Conservation (phyloP, 2,329 filamentous ascomycete genomes). For the Pseudofabraea citricarpa region DNA sequence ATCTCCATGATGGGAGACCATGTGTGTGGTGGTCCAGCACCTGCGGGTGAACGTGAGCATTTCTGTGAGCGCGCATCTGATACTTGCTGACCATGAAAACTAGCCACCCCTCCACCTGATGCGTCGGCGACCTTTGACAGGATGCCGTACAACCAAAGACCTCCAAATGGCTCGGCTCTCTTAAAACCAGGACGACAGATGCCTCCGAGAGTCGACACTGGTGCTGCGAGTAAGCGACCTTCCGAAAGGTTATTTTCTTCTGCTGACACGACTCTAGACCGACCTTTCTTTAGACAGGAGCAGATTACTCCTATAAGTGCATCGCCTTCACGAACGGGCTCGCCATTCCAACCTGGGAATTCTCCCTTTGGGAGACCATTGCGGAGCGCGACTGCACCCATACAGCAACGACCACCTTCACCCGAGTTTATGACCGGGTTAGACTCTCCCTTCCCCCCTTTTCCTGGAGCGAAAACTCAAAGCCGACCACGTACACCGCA, state of each 20-base stretch:
- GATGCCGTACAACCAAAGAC: slow-evolving; percentile 16
- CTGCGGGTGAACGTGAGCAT: slow-evolving; percentile 40
- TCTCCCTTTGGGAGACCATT: slow-evolving; percentile 30
- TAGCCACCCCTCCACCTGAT: slow-evolving; percentile 27
- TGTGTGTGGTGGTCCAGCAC: slow-evolving; percentile 50
- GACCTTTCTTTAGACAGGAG: slow-evolving; percentile 47
- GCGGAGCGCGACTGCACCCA: slow-evolving; percentile 32
- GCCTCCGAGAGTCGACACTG: slow-evolving; percentile 46
- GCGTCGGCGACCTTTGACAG: slow-evolving; percentile 16
- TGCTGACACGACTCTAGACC: slow-evolving; percentile 42
- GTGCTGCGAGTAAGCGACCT: slow-evolving; percentile 44
- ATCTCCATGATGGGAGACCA: slow-evolving; percentile 86
- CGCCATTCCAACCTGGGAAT: slow-evolving; percentile 53
- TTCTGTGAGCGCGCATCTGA: background rate
- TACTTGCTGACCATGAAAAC: slow-evolving; percentile 8
- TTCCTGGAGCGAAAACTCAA: slow-evolving; percentile 36
- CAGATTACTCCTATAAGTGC: slow-evolving; percentile 62
- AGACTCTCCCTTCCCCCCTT: slow-evolving; percentile 49
- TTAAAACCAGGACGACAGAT: slow-evolving; percentile 34
- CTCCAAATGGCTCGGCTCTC: slow-evolving; percentile 18
- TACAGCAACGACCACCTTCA: slow-evolving; percentile 35
- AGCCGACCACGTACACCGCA: background rate
- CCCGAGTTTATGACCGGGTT: slow-evolving; percentile 38
- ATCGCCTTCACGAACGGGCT: slow-evolving; percentile 54
- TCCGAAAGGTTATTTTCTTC: background rate